Evolutionary conservation across 768 basidiomycete species (phyloP).

Genomic region (Peribolospora baueri): DNA sequence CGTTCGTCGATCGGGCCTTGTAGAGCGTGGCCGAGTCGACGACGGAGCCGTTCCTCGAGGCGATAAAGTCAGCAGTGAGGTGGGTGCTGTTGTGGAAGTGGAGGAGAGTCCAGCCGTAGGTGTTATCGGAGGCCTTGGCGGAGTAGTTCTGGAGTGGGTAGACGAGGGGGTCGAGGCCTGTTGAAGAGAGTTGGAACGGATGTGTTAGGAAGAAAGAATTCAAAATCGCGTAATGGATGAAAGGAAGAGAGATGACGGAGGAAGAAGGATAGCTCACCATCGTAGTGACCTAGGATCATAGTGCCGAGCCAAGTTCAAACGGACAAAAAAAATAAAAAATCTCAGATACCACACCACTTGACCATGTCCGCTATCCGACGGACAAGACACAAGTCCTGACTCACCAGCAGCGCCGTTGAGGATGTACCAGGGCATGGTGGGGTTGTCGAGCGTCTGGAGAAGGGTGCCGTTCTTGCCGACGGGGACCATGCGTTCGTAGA

Average conservation of each 20-base stretch:
- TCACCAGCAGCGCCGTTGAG: neutral
- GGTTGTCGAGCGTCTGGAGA: neutral
- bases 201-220: neutral
- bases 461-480: no score
- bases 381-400: no score
- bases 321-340: no score
- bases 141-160: neutral
- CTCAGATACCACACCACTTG: no score
- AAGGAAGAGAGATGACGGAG: neutral
- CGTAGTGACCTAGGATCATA: conserved; percentile 1
- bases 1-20: conserved; percentile 1
- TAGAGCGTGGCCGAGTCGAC: conserved; percentile 3
- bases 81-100: conserved; percentile 6
- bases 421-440: conserved; percentile 1
- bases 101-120: conserved; percentile 3
- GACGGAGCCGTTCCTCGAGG: conserved; percentile 3
- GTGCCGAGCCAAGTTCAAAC: no score
- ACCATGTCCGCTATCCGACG: no score
- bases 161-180: neutral
- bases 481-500: no score
- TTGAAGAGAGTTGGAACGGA: neutral
- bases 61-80: conserved; percentile 3
- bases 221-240: neutral
- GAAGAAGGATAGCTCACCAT: neutral
- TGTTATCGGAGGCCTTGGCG: neutral